Evolutionary conservation across 352 stramenopile genomes (phyloP).

Genomic region (Phytopythium vexans): DNA sequence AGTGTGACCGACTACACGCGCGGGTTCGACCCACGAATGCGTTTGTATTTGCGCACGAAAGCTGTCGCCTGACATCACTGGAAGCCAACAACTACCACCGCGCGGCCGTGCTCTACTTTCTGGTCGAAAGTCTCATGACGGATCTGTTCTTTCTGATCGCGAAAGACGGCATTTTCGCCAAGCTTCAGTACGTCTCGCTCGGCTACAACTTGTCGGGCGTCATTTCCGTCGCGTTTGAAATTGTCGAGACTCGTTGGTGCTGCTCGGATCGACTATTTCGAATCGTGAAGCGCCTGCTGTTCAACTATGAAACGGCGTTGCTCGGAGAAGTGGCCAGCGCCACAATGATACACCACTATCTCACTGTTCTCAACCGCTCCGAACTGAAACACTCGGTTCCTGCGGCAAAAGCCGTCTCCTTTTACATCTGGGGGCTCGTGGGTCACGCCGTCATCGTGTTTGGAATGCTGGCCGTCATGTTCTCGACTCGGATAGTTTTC

Average conservation of each 20-base stretch:
- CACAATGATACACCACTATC: conserved; percentile 10
- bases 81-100: conserved; percentile 26
- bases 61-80: conserved; percentile 20
- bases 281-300: conserved; percentile 11
- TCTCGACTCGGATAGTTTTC: conserved; percentile 3
- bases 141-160: conserved; percentile 30
- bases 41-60: conserved; percentile 32
- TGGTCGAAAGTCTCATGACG: conserved; percentile 25
- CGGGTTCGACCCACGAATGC: conserved; percentile 18
- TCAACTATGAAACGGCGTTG: conserved; percentile 19
- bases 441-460: conserved; percentile 18
- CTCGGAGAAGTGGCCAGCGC: conserved; percentile 11
- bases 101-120: conserved; percentile 13
- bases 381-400: conserved; percentile 11
- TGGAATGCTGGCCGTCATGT: conserved; percentile 11
- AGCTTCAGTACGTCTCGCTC: conserved; percentile 28
- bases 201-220: conserved; percentile 24
- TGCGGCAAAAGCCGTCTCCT: conserved; percentile 13
- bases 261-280: not conserved
- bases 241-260: conserved; percentile 10
- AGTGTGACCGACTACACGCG: conserved; percentile 21
- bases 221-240: conserved; percentile 17
- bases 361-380: conserved; percentile 14
- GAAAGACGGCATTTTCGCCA: conserved; percentile 23
- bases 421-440: conserved; percentile 20